Evolutionary conservation across 768 basidiomycete genomes (phyloP), one percentile per base, ranked within the genome.

Genomic region (Leccinum disarticulatum): DNA sequence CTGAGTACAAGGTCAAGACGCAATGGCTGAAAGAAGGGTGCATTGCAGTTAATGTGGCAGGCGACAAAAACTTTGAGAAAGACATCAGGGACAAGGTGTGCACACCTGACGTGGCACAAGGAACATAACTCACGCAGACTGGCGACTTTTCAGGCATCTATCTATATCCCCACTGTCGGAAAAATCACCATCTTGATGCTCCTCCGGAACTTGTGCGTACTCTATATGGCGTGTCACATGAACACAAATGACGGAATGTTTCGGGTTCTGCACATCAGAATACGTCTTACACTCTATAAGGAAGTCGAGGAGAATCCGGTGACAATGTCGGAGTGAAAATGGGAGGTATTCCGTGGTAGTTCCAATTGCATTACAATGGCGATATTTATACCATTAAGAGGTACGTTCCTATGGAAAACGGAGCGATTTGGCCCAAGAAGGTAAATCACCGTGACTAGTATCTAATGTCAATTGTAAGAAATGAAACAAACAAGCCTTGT

Each of bases 161-260:
- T 99, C 59, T 98, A 98, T 73, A 81, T 98, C 63, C 95, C 96
- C 9, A 88, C 93, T 6, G 93, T 99, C n/a, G 97, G 97, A 19
- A 97, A 96, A 77, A 91, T 97, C 58, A 99, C 97, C 2, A 97
- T 98, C 64, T 78, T 95, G 70, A 96, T 99, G 93, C 82, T 99
- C n/a, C 82, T 97, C 68, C 85, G 96, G 51, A 99, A 99, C 72
- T 70, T 99, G 90, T 95, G 71, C 70, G 93, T 79, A 6, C 53
- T 51, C 49, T 55, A 58, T 63, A 28, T 53, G 3, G 33, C 22
- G 38, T 47, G 22, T 53, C 51, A 43, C 53, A 25, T 50, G 14
- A 19, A 55, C 36, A 38, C 62, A 57, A 58, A 53, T 54, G 51
- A 62, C 36, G 54, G 11, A 38, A 19, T 11, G 8, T 33, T 30